Evolutionary conservation across 495 filamentous ascomycete species (phyloP).

Genomic region (Podospora bellae-mahoneyi): DNA sequence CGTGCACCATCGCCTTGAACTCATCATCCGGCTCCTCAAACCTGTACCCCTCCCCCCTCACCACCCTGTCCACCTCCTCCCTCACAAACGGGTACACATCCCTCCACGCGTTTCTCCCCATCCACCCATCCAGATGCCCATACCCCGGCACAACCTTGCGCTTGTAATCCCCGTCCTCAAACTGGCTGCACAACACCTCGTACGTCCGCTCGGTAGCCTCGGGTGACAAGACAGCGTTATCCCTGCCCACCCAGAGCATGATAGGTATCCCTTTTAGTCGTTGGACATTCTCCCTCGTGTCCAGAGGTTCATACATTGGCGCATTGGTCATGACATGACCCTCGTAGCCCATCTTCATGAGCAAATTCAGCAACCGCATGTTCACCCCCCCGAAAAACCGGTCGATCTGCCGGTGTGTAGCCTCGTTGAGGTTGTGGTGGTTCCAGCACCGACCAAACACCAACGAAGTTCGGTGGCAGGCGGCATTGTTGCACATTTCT

Average conservation of each 20-base stretch:
- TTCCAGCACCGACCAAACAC: slow-evolving; percentile 66
- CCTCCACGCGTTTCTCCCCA: slow-evolving; percentile 58
- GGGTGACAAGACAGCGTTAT: slow-evolving; percentile 59
- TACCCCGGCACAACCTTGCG: slow-evolving; percentile 57
- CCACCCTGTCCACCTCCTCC: slow-evolving; percentile 53
- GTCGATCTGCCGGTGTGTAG: slow-evolving; percentile 60
- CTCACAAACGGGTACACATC: slow-evolving; percentile 61
- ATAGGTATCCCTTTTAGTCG: slow-evolving; percentile 56
- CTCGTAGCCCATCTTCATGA: slow-evolving; percentile 55
- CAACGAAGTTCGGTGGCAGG: slow-evolving; percentile 58
- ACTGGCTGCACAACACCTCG: slow-evolving; percentile 51
- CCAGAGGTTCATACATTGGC: slow-evolving; percentile 43
- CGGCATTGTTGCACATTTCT: slow-evolving; percentile 61
- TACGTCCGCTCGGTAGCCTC: slow-evolving; percentile 57
- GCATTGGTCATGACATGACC: slow-evolving; percentile 53
- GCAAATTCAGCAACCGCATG: slow-evolving; percentile 54
- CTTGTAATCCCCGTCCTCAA: slow-evolving; percentile 49
- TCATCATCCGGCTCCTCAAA: slow-evolving; percentile 42
- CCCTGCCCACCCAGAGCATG: slow-evolving; percentile 54
- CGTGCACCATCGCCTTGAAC: slow-evolving; percentile 43
- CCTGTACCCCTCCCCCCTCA: slow-evolving; percentile 36
- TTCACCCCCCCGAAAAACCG: slow-evolving; percentile 61
- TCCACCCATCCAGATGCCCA: slow-evolving; percentile 66
- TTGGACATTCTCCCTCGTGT: slow-evolving; percentile 47
- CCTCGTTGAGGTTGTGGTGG: slow-evolving; percentile 60